Base-by-base conservation (phyloP, 176 grass and related monocot species). In the Calamus simplicifolius region DNA sequence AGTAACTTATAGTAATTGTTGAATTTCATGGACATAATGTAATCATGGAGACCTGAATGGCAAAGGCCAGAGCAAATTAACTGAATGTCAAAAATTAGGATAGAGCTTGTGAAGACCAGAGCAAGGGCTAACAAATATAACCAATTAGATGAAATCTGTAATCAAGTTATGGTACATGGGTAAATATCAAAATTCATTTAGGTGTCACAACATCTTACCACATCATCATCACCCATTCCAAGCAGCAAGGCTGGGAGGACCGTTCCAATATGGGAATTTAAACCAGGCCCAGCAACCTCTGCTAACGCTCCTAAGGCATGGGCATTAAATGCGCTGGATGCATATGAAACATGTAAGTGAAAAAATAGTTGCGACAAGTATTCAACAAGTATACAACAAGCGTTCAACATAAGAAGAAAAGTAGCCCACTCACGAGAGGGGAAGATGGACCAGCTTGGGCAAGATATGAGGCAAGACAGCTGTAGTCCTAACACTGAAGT, bases 401-500 rank as follows among this genome's bases (percentile, higher is more conserved):
- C 21, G 21, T 23, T 23, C 21, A 23, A 23, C 21, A 23, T 23
- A 69, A 29, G 2, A 82, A 48, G 16, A 8, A 62, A 59, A 48
- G 67, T 49, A 48, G 3, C 49, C 23, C 17, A 91, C 92, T 88
- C 55, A 97, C 92, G 92, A 80, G 26, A 97, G 84, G 19, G 92
- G 92, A 57, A 81, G 81, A 48, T 88, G 92, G 50, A 97, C 92
- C 58, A 97, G 68, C 76, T 97, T 97, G 65, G 92, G 92, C 69
- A 97, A 91, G 77, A 97, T 97, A 78, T 97, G 92, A 43, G 92
- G 92, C 67, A 97, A 82, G 70, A 97, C 76, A 69, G 86, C 92
- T 48, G 87, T 67, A 66, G 92, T 91, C 63, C 92, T 80, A 55
- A 97, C 92, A 52, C 92, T 97, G 78, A 59, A 82, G 57, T 66